Evolutionary conservation across 352 stramenopile species (phyloP), one percentile per base, ranked within the genome.

Genomic region (Phytophthora pluvialis): DNA sequence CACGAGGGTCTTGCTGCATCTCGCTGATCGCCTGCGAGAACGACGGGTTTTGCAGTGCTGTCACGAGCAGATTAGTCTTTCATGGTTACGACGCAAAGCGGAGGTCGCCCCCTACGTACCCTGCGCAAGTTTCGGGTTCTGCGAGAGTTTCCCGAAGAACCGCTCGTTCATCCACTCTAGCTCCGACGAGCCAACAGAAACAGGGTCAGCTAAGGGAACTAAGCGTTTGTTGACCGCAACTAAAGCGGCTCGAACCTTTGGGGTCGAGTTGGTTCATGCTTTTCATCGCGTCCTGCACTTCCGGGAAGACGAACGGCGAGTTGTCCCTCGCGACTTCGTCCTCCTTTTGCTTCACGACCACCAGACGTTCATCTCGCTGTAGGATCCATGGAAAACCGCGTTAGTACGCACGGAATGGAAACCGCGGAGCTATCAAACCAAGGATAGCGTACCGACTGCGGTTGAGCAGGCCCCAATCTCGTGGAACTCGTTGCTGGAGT

Each of bases 141-240:
- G 63, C 6, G 79, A 48, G 4, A 94, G 75, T 65, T 93, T 94
- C 25, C 81, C 75, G 32, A 92, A 88, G 39, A 94, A 89, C 6
- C 50, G 56, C 13, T 78, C 73, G 28, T 89, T 88, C 81, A 92
- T 90, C 86, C 86, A 94, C 16, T 90, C 86, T 92, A 44, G 5
- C 16, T 29, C 2, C 40, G 11, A n/a, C 25, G 31, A 7, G 11
- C 3, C 10, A 59, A n/a, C 42, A 45, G 28, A 6, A 50, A 50
- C 25, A 12, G 6, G 3, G 31, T 26, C 36, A 58, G n/a, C 18
- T 43, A 29, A 21, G 21, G 10, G 21, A 21, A 21, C 21, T 6
- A 13, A 48, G 4, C 7, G 46, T 28, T 42, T 21, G 18, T 4
- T 28, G 18, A 15, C 4, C 13, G n/a, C 29, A 18, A 16, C 45